These are phyloP conservation scores for Globisporangium splendens DNA, from an alignment of 352 stramenopile species.

Conservation along the genomic window DNA sequence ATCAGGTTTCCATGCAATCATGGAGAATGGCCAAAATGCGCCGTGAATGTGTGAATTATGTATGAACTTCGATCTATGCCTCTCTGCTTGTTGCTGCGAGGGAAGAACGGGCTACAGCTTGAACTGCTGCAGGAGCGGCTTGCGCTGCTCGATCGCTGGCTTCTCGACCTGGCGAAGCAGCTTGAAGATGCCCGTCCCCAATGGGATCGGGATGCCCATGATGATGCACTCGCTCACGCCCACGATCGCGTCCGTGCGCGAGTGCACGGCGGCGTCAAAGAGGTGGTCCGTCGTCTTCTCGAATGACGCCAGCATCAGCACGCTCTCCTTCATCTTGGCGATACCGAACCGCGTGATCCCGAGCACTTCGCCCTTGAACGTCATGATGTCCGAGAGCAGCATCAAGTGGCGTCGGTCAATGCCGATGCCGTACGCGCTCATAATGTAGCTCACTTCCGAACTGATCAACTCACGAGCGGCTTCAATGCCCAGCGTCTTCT, in stretches of 20 bases:
- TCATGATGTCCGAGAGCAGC: conserved; percentile 99
- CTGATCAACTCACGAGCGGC: conserved; percentile 96
- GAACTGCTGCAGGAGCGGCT: conserved; percentile 43
- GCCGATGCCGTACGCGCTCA: conserved; percentile 97
- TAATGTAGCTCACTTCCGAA: conserved; percentile 99
- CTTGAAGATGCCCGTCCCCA: conserved; percentile 99
- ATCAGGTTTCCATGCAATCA: too few relatives aligned
- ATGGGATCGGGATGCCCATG: conserved; percentile 98
- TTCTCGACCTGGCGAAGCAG: conserved; percentile 87
- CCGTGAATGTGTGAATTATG: too few relatives aligned
- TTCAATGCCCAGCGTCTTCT: conserved; percentile 97
- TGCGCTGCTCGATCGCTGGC: conserved; percentile 58
- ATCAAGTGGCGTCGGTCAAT: conserved; percentile 99
- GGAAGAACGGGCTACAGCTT: conserved; percentile 13
- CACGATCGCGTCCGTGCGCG: conserved; percentile 96
- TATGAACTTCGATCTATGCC: too few relatives aligned
- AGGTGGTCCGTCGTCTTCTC: conserved; percentile 99
- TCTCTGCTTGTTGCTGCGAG: too few relatives aligned
- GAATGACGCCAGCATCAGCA: conserved; percentile 99
- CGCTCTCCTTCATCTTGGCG: conserved; percentile 99
- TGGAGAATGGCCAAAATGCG: too few relatives aligned
- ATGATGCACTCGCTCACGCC: conserved; percentile 99
- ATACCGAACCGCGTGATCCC: conserved; percentile 97
- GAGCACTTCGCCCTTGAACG: conserved; percentile 94
- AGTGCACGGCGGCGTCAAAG: conserved; percentile 99